phyloP scores from a whole-genome alignment of 2,329 filamentous ascomycete genomes.

The Chaetomiaceae sp. region DNA sequence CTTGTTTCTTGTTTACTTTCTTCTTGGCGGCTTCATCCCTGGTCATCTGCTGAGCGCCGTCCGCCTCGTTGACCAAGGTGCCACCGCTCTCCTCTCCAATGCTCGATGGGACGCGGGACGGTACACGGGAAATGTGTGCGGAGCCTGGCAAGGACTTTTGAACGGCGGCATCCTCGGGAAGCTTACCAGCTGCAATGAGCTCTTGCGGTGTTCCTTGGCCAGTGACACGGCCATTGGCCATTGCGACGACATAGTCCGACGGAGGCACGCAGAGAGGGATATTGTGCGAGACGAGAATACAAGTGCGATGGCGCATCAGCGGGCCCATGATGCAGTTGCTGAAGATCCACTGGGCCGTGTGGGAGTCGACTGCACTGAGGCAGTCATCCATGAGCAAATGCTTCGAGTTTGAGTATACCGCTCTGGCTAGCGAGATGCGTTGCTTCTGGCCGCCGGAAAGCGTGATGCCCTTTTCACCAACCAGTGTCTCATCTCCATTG shows the following conservation, averaged over 20 bases:
- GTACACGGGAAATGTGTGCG: constrained; percentile 62
- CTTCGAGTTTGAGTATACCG: constrained; percentile 90
- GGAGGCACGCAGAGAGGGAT: constrained; percentile 79
- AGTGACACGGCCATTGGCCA: constrained; percentile 80
- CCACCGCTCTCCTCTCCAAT: constrained; percentile 59
- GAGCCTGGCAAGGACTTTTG: constrained; percentile 66
- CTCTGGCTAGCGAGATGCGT: constrained; percentile 91
- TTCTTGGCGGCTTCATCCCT: constrained; percentile 43
- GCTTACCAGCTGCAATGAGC: constrained; percentile 78
- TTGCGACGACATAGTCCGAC: constrained; percentile 73
- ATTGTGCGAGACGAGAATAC: constrained; percentile 94
- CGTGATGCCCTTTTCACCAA: constrained; percentile 96
- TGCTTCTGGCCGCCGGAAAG: constrained; percentile 97
- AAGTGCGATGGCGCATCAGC: constrained; percentile 83
- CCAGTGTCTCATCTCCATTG: constrained; percentile 84
- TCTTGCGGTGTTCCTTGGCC: constrained; percentile 73
- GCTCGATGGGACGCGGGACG: constrained; percentile 74
- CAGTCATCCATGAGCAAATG: constrained; percentile 93
- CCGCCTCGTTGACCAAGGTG: constrained; percentile 52
- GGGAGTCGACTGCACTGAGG: constrained; percentile 91
- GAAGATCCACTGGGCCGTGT: constrained; percentile 98
- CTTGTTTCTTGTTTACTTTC: constrained; percentile 45
- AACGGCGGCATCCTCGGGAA: constrained; percentile 73
- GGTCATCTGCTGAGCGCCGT: constrained; percentile 44
- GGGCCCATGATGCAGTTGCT: constrained; percentile 85